Percentiles rank a stretch among this genome's conserved stretches.
Conservation (phyloP, 768 basidiomycete species). For the Podaxis carcinomalis region DNA sequence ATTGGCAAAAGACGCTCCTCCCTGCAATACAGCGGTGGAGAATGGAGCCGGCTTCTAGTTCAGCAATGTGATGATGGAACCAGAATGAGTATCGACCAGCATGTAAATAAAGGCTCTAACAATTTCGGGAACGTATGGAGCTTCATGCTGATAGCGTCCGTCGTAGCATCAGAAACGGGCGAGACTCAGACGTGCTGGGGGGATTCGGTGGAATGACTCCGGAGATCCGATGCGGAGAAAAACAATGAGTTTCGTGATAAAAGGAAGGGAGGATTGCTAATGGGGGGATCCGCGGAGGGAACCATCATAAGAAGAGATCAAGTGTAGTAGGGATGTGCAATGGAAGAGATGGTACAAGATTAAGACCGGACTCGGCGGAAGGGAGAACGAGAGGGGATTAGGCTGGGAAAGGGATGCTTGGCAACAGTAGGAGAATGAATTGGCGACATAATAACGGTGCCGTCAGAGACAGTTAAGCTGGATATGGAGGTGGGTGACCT, state of each 20-base stretch:
- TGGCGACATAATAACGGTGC: constrained; percentile 9
- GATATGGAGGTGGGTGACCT: neutral
- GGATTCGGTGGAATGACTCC: neutral
- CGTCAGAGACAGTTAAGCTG: constrained; percentile 10
- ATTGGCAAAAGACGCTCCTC: neutral
- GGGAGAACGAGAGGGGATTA: constrained; percentile 5
- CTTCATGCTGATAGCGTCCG: neutral
- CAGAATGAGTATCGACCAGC: neutral
- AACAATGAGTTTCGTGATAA: neutral
- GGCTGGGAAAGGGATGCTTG: constrained; percentile 5
- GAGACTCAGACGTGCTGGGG: neutral
- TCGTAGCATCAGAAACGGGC: neutral
- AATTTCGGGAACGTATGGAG: neutral
- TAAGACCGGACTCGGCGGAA: constrained; percentile 7
- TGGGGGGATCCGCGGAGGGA: neutral
- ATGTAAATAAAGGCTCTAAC: neutral
- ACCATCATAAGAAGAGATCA: neutral
- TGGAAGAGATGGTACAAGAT: neutral
- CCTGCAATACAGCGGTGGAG: constrained; percentile 8
- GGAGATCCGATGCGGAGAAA: neutral
- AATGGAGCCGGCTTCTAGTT: constrained; percentile 4
- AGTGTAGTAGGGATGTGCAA: neutral
- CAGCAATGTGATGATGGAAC: constrained; percentile 1
- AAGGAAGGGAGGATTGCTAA: neutral
- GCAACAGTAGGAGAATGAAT: constrained; percentile 7